phyloP scores from a whole-genome alignment of 1,284 basidiomycete genomes.

The Peniophora sp. region DNA sequence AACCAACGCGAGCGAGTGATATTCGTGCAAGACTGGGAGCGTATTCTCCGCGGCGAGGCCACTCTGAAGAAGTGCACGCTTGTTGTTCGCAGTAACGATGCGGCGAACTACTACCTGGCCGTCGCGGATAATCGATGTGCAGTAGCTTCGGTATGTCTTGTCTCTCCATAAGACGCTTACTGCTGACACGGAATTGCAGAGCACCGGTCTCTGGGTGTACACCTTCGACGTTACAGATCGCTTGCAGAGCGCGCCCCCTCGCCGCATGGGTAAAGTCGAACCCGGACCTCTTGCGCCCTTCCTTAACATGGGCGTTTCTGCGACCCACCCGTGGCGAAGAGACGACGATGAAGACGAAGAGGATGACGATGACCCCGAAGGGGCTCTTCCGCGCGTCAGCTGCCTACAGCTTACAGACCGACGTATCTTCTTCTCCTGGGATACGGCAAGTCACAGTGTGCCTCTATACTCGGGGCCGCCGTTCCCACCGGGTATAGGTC shows the following conservation, averaged over 20 bases:
- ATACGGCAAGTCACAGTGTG: conserved; percentile 7
- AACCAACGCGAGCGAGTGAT: conserved; percentile 35
- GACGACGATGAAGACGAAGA: neutral
- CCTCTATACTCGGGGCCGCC: neutral
- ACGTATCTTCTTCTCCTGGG: conserved; percentile 42
- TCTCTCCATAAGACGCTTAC: too few relatives aligned
- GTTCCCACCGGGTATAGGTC: neutral
- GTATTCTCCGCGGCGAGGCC: conserved; percentile 25
- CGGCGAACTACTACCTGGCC: conserved; percentile 40
- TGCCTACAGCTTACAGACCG: conserved; percentile 55
- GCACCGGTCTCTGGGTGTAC: conserved; percentile 33
- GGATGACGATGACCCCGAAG: conserved; percentile 20
- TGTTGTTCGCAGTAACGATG: conserved; percentile 15
- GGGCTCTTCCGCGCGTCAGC: conserved; percentile 28
- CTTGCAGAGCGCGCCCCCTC: too few relatives aligned
- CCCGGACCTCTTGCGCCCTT: conserved; percentile 8
- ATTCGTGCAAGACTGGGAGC: conserved; percentile 46
- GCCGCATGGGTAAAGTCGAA: too few relatives aligned
- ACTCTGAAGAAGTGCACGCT: conserved; percentile 29
- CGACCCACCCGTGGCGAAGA: conserved; percentile 22
- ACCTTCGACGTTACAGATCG: conserved; percentile 21
- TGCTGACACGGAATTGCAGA: too few relatives aligned
- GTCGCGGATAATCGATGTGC: conserved; percentile 42
- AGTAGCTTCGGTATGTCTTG: conserved; percentile 37
- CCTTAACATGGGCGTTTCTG: conserved; percentile 23